Evolutionary conservation across 2,329 filamentous ascomycete species (phyloP), one percentile per base, ranked within the genome.

Genomic region (Cercospora sesami): DNA sequence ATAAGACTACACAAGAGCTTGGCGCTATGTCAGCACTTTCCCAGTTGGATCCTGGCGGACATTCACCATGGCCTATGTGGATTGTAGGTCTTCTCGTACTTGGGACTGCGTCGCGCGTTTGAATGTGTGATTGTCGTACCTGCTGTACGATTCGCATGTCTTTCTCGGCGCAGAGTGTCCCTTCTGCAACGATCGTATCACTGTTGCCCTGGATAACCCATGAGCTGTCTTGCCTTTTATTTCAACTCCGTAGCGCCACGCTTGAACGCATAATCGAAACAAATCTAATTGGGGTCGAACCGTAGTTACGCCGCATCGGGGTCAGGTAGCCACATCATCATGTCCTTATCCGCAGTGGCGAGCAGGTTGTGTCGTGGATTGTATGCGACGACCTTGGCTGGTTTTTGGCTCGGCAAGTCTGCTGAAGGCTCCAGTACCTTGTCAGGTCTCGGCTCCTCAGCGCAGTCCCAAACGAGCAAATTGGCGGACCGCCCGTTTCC

Each of bases 361-460:
- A 98, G 86, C 82, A 97, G 89, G 79, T 98, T 97, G 80, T 91
- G 95, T 60, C 94, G 86, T 28, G 94, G 95, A 77, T 97, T 98
- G 78, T 93, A 95, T 23, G 91, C 92, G 51, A 97, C 84, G 12
- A 96, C 86, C 0, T 91, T 91, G 4, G 88, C 88, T 80, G 87
- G 89, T 77, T 84, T 88, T 76, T 70, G 80, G 73, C 90, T 89
- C 48, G 90, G 87, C 58, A 91, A 81, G 58, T 87, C 87, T 79
- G 85, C 85, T 57, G 82, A 85, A 61, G 91, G 91, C 48, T 87
- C 85, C 64, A 93, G 77, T 1, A 86, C 82, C 75, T 87, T 78
- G 76, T 86, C 84, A 60, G 91, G 77, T 1, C 85, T 81, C 75
- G 87, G 77, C 83, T 7, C 82, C 79, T 1, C 85, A 77, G 82